These are phyloP conservation scores for Botrytis byssoidea DNA, from an alignment of 2,329 filamentous ascomycete species.

Conservation along the genomic window DNA sequence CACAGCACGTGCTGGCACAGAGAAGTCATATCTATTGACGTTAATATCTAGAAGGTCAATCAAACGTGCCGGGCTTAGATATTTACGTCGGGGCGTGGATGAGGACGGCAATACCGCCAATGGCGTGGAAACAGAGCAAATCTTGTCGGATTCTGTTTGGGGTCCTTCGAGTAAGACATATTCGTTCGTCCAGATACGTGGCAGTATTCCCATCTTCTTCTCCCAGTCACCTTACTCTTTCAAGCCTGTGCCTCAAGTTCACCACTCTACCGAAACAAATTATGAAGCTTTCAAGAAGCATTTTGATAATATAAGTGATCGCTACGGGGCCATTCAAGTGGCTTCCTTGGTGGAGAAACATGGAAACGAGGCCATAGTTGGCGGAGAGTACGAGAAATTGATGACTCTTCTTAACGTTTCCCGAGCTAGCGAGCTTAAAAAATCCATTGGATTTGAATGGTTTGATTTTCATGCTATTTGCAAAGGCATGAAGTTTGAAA, in stretches of 20 bases:
- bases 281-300: conserved; percentile 75
- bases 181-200: conserved; percentile 84
- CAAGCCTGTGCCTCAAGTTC: conserved; percentile 79
- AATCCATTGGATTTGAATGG: conserved; percentile 76
- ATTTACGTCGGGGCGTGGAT: conserved; percentile 85
- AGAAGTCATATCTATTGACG: conserved; percentile 61
- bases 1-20: conserved; percentile 23
- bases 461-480: conserved; percentile 95
- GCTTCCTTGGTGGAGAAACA: conserved; percentile 88
- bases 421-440: conserved; percentile 41
- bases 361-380: conserved; percentile 76
- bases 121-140: conserved; percentile 90
- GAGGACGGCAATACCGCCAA: conserved; percentile 89
- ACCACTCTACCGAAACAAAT: conserved; percentile 79
- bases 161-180: conserved; percentile 61
- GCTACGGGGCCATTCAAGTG: conserved; percentile 75
- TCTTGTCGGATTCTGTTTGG: conserved; percentile 73
- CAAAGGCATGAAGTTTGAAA: conserved; percentile 96
- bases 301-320: conserved; percentile 64
- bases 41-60: conserved; percentile 86
- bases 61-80: conserved; percentile 83
- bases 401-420: conserved; percentile 65
- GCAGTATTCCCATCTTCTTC: conserved; percentile 93
- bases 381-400: conserved; percentile 71
- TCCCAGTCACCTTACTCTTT: conserved; percentile 92